phyloP scores from a whole-genome alignment of 129 eudicot genomes.

The Centrapalus pauciflorus region DNA sequence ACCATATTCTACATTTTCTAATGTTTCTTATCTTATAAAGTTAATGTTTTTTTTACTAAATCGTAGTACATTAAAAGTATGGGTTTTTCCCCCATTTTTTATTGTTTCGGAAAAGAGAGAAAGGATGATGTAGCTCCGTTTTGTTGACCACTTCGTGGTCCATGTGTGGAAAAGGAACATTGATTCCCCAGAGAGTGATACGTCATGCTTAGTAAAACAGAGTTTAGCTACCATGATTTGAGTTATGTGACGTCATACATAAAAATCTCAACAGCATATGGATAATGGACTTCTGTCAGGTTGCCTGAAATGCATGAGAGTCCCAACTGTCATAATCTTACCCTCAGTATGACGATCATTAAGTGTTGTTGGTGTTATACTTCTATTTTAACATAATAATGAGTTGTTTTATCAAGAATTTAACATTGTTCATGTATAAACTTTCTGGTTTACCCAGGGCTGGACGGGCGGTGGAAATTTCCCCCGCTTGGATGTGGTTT shows the following conservation, averaged over 20 bases:
- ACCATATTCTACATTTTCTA: neutral
- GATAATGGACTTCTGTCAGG: neutral
- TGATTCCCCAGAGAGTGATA: neutral
- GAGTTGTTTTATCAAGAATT: neutral
- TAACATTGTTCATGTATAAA: too few relatives aligned
- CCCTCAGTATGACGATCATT: neutral
- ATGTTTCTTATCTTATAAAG: neutral
- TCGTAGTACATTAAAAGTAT: too few relatives aligned
- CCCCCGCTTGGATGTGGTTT: too few relatives aligned
- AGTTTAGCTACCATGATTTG: neutral
- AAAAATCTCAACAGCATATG: neutral
- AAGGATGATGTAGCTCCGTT: too few relatives aligned
- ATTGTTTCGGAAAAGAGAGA: too few relatives aligned
- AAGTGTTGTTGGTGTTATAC: neutral
- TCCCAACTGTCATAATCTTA: neutral
- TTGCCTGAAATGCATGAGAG: neutral
- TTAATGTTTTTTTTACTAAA: neutral
- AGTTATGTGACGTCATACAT: neutral
- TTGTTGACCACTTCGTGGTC: too few relatives aligned
- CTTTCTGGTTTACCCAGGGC: too few relatives aligned
- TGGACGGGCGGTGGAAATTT: too few relatives aligned
- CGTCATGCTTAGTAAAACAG: neutral
- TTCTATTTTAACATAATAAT: neutral
- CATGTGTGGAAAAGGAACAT: neutral
- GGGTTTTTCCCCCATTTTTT: too few relatives aligned